A percentile compares a stretch with the other conserved stretches of the same genome.
phyloP scores from a whole-genome alignment of 73 alveolate species.

The Urostyla sp. region DNA sequence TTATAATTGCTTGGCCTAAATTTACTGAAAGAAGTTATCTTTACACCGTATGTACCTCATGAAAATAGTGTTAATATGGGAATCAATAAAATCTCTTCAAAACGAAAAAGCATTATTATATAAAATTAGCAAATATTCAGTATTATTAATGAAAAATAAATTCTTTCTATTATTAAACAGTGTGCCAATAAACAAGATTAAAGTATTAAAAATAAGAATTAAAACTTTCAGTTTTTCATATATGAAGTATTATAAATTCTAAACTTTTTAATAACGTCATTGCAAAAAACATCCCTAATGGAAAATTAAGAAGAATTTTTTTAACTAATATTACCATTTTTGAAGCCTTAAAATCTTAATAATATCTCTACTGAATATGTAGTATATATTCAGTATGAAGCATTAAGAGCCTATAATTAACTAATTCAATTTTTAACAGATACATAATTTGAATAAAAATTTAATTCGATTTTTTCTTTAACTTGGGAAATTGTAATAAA shows the following conservation, averaged over 20 bases:
- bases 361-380: neutral
- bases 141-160: conserved; percentile 34
- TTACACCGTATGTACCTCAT: conserved; percentile 24
- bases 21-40: conserved; percentile 20
- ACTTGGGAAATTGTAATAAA: neutral
- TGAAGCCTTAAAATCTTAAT: neutral
- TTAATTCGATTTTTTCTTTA: neutral
- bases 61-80: neutral
- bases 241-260: conserved; percentile 27
- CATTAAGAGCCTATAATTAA: conserved; percentile 6
- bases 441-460: conserved; percentile 11
- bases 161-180: neutral
- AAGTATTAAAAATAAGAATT: neutral
- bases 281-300: conserved; percentile 10
- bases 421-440: conserved; percentile 26
- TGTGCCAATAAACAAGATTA: neutral
- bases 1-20: conserved; percentile 31
- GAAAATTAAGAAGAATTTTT: conserved; percentile 37
- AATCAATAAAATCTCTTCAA: neutral
- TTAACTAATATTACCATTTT: conserved; percentile 2
- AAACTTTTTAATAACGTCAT: conserved; percentile 9
- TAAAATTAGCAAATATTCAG: conserved; percentile 16
- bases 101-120: neutral
- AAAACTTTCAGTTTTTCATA: conserved; percentile 16
- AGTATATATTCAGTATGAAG: conserved; percentile 3